Conservation (phyloP, 768 basidiomycete genomes). For the Russula vinacea region DNA sequence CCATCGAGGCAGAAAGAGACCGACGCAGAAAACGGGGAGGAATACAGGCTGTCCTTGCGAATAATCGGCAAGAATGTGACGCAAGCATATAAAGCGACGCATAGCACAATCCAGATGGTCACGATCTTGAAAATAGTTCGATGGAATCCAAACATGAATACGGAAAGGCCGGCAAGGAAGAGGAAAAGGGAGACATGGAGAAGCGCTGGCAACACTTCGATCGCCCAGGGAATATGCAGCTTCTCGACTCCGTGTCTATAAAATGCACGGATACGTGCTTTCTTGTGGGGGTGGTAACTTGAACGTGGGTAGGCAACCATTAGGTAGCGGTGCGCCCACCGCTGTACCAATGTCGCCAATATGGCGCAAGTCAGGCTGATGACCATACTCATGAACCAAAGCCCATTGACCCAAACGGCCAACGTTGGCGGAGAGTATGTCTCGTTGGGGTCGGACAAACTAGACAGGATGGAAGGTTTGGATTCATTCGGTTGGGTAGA, state of each 20-base stretch:
- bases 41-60: constrained; percentile 16
- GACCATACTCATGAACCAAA: constrained; percentile 42
- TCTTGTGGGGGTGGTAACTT: constrained; percentile 33
- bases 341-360: constrained; percentile 46
- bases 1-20: constrained; percentile 4
- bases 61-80: constrained; percentile 20
- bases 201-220: constrained; percentile 45
- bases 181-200: constrained; percentile 51
- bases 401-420: constrained; percentile 40
- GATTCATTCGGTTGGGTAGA: constrained; percentile 1
- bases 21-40: constrained; percentile 1
- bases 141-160: constrained; percentile 41
- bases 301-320: constrained; percentile 33
- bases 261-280: constrained; percentile 44
- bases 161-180: constrained; percentile 50
- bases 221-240: constrained; percentile 41
- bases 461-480: neutral
- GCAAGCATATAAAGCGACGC: constrained; percentile 25
- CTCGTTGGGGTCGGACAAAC: neutral
- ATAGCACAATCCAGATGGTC: constrained; percentile 14
- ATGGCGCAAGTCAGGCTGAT: constrained; percentile 46
- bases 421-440: constrained; percentile 32
- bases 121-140: constrained; percentile 19
- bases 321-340: constrained; percentile 46
- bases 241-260: constrained; percentile 39